Percentiles rank a stretch among this genome's conserved stretches.
phyloP scores from a whole-genome alignment of 23 red algal genomes.

The Gracilariopsis chorda region DNA sequence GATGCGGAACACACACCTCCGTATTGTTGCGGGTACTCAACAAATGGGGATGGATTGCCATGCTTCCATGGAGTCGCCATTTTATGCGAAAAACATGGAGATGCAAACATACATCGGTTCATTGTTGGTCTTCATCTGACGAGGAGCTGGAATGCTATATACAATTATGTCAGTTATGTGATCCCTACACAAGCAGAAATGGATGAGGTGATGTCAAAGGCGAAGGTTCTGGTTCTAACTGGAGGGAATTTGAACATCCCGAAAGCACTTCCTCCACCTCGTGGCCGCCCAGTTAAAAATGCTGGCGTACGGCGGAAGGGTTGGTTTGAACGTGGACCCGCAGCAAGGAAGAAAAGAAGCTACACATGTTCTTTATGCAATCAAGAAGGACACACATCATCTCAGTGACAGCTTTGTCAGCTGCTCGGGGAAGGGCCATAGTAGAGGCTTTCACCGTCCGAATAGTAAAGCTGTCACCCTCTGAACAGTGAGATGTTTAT shows the following conservation, averaged over 20 bases:
- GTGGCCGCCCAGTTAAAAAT: slow-evolving; percentile 40
- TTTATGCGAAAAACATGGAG: neutral
- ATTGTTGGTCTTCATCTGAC: neutral
- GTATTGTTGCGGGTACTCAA: neutral
- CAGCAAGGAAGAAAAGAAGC: neutral
- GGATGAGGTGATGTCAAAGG: neutral
- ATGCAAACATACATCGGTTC: slow-evolving; percentile 1
- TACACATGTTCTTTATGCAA: too few species aligned
- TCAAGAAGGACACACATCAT: too few species aligned
- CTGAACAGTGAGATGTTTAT: too few species aligned
- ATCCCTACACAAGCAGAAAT: neutral
- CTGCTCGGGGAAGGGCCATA: too few species aligned
- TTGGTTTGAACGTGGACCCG: slow-evolving; percentile 29
- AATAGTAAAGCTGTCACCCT: too few species aligned
- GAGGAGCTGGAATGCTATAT: neutral
- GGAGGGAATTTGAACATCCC: slow-evolving; percentile 1
- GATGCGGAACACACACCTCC: neutral
- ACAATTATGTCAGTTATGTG: neutral
- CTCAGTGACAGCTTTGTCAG: too few species aligned
- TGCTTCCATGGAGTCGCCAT: slow-evolving; percentile 12
- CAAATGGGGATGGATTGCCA: neutral
- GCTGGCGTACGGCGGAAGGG: neutral
- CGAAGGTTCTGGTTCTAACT: neutral
- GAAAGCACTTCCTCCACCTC: slow-evolving; percentile 34
- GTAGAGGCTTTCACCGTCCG: too few species aligned